Base-by-base conservation (phyloP, 192 early-diverging fungal species). In the Funneliformis mosseae region DNA sequence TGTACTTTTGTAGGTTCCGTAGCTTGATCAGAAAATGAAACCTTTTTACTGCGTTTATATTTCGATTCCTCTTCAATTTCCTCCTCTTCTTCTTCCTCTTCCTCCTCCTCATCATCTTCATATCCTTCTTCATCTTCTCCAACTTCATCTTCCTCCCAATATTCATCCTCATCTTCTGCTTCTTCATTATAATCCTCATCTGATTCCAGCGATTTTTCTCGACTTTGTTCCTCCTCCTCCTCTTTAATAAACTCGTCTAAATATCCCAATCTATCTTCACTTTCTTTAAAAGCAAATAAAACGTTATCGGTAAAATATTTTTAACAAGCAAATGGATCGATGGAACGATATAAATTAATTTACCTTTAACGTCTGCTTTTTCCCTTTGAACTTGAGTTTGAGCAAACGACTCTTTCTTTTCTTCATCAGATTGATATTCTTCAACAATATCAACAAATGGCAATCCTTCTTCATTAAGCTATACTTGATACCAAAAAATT, bases 401-500 rank as follows among this genome's bases (percentile, higher is more conserved):
- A 43, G 33, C 33, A 0, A 33, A 33, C 3, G 33, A 2, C 33
- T 46, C 82, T 60, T 86, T 68, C 7, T 86, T 79, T 27, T 91
- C 88, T 11, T 89, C 87, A 25, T 89, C 88, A 60, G 87, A 88
- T 28, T 82, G 84, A 33, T 83, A 74, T 41, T 83, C 81, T 78
- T 95, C 94, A 8, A 87, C 83, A 74, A 95, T 95, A 28, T 95
- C 94, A 27, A 95, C 90, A 77, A 92, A 92, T 25, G 90, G 90
- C 45, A 92, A 80, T 16, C 93, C 94, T 77, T 94, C 93, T 81
- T 95, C 94, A 77, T 94, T 95, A 59, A 92, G 78, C 89, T 93
- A 70, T 23, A 45, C 5, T 3, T 14, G 28, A 45, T n/a, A 71
- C 42, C 9, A 42, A 23, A 28, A 42, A 73, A 85, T 61, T 28